Base-by-base conservation (phyloP, 2,329 filamentous ascomycete genomes). In the Epichloe gansuensis region DNA sequence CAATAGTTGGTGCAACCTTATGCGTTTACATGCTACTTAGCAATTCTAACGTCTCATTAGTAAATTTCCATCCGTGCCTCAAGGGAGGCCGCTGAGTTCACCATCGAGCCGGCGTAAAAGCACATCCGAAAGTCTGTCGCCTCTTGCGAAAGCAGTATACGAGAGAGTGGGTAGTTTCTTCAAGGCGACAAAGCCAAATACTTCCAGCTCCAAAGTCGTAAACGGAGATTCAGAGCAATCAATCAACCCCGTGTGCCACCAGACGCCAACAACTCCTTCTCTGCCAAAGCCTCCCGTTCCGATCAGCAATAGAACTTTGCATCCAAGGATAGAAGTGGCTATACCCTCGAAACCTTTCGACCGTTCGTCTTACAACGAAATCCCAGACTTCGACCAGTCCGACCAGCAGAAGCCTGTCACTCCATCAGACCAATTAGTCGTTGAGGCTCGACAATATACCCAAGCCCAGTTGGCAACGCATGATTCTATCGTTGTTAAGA, bases 1-100 rank as follows among this genome's bases (percentile, higher is more conserved):
- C 71, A 84, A 60, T 87, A 80, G 84, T 87, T 69, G 64, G 74
- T 61, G 49, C 41, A 39, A 38, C 12, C 13, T 23, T 9, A 25
- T 31, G 21, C 27, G 3, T 44, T 13, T 39, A 45, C 13, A 4
- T 21, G 13, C 39, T 23, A 5, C n/a, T 11, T 1, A 39, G 15
- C 35, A 17, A 38, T 21, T 36, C 42, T 50, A 23, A 50, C 34
- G 31, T 9, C 21, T 17, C 35, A 9, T 11, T 31, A 83, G 80
- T 66, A 75, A 80, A 59, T 83, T 84, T 65, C 66, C 63, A 52
- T 57, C 57, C 42, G 57, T 60, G 51, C 63, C 56, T 39, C 64
- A 57, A 57, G 56, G 55, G 7, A 52, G 54, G 13, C 39, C 39
- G 6, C 25, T 40, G 23, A 45, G 15, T 13, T 56, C 54, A 53